Conservation (phyloP, 73 alveolate genomes). For the Tetrahymena thermophila region DNA sequence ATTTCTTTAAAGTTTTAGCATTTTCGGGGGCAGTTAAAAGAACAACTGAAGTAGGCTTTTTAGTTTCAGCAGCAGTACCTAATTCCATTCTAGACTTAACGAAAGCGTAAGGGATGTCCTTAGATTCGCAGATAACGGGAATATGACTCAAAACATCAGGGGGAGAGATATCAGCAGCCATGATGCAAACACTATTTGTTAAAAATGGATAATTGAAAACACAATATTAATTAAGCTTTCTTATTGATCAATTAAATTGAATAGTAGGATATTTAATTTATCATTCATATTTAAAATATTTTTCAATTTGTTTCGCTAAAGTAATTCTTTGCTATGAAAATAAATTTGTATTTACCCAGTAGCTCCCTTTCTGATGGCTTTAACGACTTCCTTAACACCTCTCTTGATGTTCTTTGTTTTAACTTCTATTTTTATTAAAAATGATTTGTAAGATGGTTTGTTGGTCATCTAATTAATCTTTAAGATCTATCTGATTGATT, state of each 20-base stretch:
- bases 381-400: conserved; percentile 85
- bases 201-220: not conserved
- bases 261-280: not conserved
- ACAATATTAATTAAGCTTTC: not conserved
- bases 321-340: not conserved
- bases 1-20: conserved; percentile 36
- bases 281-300: not conserved
- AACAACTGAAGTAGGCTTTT: conserved; percentile 54
- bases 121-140: conserved; percentile 80
- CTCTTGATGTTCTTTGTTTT: conserved; percentile 59
- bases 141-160: conserved; percentile 81
- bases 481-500: not conserved
- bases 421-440: conserved; percentile 2
- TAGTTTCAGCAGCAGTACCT: conserved; percentile 61
- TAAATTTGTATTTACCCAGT: conserved; percentile 37
- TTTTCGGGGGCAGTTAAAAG: conserved; percentile 50
- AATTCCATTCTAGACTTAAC: conserved; percentile 82
- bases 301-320: not conserved
- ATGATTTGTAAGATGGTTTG: not conserved
- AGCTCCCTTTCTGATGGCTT: conserved; percentile 66
- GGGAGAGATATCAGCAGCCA: conserved; percentile 88
- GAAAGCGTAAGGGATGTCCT: conserved; percentile 75
- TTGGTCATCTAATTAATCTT: not conserved
- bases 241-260: not conserved
- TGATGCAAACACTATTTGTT: conserved; percentile 42